Base-by-base conservation (phyloP, 331 rosid genomes). In the Rosa hybrid region DNA sequence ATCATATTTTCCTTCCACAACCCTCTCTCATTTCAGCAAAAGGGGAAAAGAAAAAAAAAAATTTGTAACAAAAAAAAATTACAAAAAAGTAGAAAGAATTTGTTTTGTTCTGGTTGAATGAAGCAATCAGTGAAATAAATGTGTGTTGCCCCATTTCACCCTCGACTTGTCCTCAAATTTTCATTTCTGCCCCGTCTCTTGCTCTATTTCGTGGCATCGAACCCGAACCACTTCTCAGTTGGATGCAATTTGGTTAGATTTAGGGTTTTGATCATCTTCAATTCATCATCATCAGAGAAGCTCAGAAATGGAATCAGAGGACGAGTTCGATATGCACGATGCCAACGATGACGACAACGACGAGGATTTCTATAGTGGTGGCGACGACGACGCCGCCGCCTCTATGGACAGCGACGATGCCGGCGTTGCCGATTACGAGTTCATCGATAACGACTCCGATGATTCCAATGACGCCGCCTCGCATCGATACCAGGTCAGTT, bases 381-480 rank as follows among this genome's bases (percentile, higher is more conserved):
- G 87, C 69, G 90, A 86, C 20, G 90, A 90, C 42, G 91, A 86
- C 25, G 89, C 80, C 60, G 79, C 80, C 18, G 86, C 81, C 30
- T 85, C 60, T 11, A 69, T 88, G 72, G 88, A 88, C 81, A 88
- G 91, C 78, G 93, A 90, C 82, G 90, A 90, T 38, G 91, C 91
- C 57, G 91, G 88, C 77, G 84, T 77, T n/a, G 88, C 87, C 44
- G 93, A 85, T 82, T 89, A 85, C 80, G 93, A 87, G 87, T 90
- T 87, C 83, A 84, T 89, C 75, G 93, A 87, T 72, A 90, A 88
- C 71, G 91, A 87, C 76, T 87, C 89, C 10, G 93, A 90, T 50
- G 93, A 90, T 87, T 90, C 91, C 30, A 85, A 84, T 44, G 93
- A 86, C 30, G 69, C 83, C 51, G 82, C 83, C 53, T 84, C 88